Base-by-base conservation (phyloP, 2,329 filamentous ascomycete genomes). In the Sclerotinia trifoliorum region DNA sequence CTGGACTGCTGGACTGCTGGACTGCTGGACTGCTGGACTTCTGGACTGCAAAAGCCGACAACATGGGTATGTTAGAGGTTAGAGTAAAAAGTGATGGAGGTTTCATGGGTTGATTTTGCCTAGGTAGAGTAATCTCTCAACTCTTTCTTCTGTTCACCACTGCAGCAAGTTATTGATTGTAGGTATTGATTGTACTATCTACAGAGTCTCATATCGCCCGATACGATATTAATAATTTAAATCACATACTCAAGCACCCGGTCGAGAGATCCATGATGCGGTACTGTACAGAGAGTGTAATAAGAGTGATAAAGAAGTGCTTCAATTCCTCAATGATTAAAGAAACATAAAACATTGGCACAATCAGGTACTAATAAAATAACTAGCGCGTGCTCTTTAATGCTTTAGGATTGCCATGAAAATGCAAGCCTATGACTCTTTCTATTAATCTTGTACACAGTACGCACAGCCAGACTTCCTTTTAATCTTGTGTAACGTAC, bases 51-150 rank as follows among this genome's bases (percentile, higher is more conserved):
- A 17, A 24, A 15, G 6, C 13, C 19, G n/a, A 17, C 55, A 39
- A 17, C n/a, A 57, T 57, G n/a, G 35, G 55, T 57, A 19, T 24
- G 55, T 42, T 42, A 57, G 55, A 57, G 24, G 35, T 35, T 57
- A 57, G 32, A n/a, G 39, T 57, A 21, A 21, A 39, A n/a, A n/a
- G 17, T 35, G 49, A 52, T n/a, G 10, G 49, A 6, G 5, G 3
- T 29, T 35, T 55, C 52, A 32, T 21, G 26, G 26, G 29, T 55
- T 13, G 29, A 55, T 13, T 6, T 5, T 35, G 5, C 29, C 29
- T 29, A 29, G 29, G 52, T 1, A 32, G 10, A 21, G 15, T 10
- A 3, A 39, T 42, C 39, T 42, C 39, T 42, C 39, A 15, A 42
- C 39, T 42, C 39, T 42, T 42, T 42, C 39, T 42, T 42, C 39